Percentiles rank a stretch among this genome's conserved stretches.
phyloP scores from a whole-genome alignment of 2,329 filamentous ascomycete species.

The Diaporthe humulicola region DNA sequence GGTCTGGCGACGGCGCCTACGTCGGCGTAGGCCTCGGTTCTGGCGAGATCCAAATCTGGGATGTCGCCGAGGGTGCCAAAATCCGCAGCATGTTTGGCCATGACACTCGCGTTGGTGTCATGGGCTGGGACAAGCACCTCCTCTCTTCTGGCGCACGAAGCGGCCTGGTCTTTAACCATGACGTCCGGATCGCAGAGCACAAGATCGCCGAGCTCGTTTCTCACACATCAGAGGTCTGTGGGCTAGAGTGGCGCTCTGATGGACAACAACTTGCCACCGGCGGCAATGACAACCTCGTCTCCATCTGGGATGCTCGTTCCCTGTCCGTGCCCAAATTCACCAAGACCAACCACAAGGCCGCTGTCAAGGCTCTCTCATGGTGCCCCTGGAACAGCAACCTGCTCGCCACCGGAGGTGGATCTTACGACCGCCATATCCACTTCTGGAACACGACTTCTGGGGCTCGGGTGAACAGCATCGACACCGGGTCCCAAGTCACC shows the following conservation, averaged over 20 bases:
- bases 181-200: slow-evolving; percentile 97
- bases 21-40: slow-evolving; percentile 95
- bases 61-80: slow-evolving; percentile 94
- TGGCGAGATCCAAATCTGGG: slow-evolving; percentile 99
- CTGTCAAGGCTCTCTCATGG: slow-evolving; percentile 98
- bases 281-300: slow-evolving; percentile 98
- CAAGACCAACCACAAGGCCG: slow-evolving; percentile 99
- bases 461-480: slow-evolving; percentile 98
- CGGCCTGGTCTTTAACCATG: slow-evolving; percentile 97
- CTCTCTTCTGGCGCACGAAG: slow-evolving; percentile 95
- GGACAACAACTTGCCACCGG: slow-evolving; percentile 97
- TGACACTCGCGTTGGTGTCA: slow-evolving; percentile 94
- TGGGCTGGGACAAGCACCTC: slow-evolving; percentile 99
- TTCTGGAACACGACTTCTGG: slow-evolving; percentile 99
- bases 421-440: slow-evolving; percentile 97
- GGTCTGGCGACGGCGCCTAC: slow-evolving; percentile 97
- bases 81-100: slow-evolving; percentile 99
- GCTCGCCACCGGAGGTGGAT: slow-evolving; percentile 94
- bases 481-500: slow-evolving; percentile 97
- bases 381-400: slow-evolving; percentile 99
- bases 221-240: slow-evolving; percentile 97
- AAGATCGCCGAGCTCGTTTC: slow-evolving; percentile 97
- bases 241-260: slow-evolving; percentile 96
- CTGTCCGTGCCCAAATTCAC: slow-evolving; percentile 96
- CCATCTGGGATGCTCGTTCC: slow-evolving; percentile 98